Conservation (phyloP, 73 alveolate species). For the Paraurostyla sp. region DNA sequence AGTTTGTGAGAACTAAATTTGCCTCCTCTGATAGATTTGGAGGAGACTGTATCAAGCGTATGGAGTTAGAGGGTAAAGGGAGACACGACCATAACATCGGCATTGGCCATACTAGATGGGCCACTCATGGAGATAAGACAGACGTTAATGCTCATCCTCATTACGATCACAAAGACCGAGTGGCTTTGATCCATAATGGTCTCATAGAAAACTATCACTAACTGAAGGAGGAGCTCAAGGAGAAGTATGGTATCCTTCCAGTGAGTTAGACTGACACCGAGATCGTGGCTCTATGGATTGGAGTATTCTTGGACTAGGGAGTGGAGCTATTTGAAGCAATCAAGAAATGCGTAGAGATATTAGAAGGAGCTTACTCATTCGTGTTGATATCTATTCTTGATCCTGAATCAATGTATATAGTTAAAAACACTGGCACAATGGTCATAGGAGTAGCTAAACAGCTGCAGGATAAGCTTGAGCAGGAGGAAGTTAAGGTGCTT, state of each 20-base stretch:
- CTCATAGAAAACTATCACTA: conserved; percentile 83
- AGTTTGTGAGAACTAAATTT: conserved; percentile 79
- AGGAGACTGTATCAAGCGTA: conserved; percentile 86
- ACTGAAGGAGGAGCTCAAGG: conserved; percentile 65
- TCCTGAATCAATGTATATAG: conserved; percentile 71
- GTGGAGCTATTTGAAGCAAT: conserved; percentile 78
- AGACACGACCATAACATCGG: conserved; percentile 84
- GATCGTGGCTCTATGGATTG: conserved; percentile 85
- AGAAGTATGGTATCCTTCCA: conserved; percentile 74
- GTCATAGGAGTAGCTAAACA: conserved; percentile 71
- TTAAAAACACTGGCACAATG: conserved; percentile 74
- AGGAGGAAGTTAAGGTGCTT: background rate
- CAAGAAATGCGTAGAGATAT: conserved; percentile 71
- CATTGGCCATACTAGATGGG: conserved; percentile 96
- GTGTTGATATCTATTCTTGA: conserved; percentile 61
- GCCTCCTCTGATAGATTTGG: conserved; percentile 79
- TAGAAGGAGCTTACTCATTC: conserved; percentile 75
- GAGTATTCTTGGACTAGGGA: conserved; percentile 73
- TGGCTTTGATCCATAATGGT: conserved; percentile 92
- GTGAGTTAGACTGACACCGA: conserved; percentile 89
- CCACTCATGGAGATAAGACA: conserved; percentile 93
- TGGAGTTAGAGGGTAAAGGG: conserved; percentile 71
- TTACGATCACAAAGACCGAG: conserved; percentile 76
- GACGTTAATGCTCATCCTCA: conserved; percentile 96
- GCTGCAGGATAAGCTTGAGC: conserved; percentile 36